Evolutionary conservation across 129 eudicot genomes (phyloP).

Genomic region (Flaveria bidentis): DNA sequence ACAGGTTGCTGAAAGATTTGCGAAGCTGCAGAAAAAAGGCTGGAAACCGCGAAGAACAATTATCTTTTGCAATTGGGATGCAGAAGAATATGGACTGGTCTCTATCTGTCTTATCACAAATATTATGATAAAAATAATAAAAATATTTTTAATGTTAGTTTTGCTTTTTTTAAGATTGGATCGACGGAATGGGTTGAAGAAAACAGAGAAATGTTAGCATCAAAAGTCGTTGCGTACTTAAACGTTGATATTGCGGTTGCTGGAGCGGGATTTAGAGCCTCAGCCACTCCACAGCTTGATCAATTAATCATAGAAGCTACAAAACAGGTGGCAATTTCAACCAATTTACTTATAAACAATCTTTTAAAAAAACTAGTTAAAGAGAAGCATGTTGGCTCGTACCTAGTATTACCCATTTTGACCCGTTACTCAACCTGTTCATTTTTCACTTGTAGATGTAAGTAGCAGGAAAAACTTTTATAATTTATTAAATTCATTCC

Average conservation of each 20-base stretch:
- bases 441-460: neutral
- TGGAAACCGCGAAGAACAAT: constrained; percentile 89
- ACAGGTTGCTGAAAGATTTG: constrained; percentile 75
- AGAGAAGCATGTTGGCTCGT: neutral
- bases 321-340: constrained; percentile 51
- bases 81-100: constrained; percentile 97
- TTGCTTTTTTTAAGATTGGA: constrained; percentile 54
- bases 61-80: constrained; percentile 89
- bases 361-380: no score
- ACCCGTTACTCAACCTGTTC: neutral
- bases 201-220: constrained; percentile 71
- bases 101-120: constrained; percentile 34
- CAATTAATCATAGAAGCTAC: constrained; percentile 60
- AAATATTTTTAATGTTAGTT: neutral
- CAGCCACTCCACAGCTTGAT: constrained; percentile 93
- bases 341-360: neutral
- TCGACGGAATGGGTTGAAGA: constrained; percentile 98
- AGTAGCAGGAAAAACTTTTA: neutral
- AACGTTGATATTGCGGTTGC: constrained; percentile 72
- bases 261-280: constrained; percentile 63
- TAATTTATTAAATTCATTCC: neutral
- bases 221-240: constrained; percentile 79
- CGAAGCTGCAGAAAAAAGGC: constrained; percentile 67
- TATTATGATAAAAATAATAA: neutral
- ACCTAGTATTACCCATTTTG: neutral